Evolutionary conservation across 2,329 filamentous ascomycete species (phyloP).

Genomic region (Pleoardoris graminearum): DNA sequence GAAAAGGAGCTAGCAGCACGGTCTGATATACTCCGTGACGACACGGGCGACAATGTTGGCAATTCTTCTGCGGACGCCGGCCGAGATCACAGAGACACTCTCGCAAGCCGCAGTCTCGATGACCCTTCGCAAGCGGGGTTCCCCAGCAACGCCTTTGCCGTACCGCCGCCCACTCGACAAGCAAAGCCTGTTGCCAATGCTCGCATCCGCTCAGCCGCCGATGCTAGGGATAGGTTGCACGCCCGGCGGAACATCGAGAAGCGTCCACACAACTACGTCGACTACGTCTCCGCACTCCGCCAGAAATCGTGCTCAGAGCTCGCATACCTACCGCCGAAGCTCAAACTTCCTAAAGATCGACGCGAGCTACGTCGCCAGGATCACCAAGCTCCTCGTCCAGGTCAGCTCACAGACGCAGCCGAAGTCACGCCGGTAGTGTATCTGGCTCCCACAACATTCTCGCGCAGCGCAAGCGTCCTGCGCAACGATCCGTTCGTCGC

Average conservation of each 20-base stretch:
- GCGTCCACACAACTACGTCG: not conserved
- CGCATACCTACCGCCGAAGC: not conserved
- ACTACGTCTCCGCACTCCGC: not conserved
- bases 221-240: not conserved
- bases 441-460: not conserved
- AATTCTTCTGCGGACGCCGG: no score
- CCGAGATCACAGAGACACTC: no score
- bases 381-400: not conserved
- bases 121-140: no score
- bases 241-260: not conserved
- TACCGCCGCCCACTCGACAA: no score
- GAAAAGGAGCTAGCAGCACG: no score
- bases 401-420: not conserved
- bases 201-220: not conserved
- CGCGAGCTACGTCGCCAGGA: not conserved
- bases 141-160: no score
- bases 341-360: not conserved
- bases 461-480: not conserved
- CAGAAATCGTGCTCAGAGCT: no score
- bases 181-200: no score
- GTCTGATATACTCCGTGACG: no score
- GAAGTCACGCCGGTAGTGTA: not conserved
- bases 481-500: not conserved
- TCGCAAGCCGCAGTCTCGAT: no score
- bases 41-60: no score